phyloP scores from a whole-genome alignment of 164 flowering plant genomes.

The Liquidambar formosana region DNA sequence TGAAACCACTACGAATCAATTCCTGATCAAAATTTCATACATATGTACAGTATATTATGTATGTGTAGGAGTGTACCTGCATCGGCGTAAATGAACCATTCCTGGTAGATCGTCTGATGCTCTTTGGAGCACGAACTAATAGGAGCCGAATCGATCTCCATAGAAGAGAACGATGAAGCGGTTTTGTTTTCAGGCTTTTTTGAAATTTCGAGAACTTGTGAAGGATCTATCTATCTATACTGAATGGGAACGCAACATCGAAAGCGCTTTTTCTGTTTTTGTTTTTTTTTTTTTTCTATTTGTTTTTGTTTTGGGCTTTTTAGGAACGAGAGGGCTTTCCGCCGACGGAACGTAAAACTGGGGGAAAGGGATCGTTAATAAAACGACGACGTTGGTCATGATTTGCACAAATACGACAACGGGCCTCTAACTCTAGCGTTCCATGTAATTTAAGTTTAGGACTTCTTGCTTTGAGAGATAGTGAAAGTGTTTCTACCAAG shows the following conservation, averaged over 20 bases:
- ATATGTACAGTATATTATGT: not conserved
- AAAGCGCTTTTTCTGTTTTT: no score
- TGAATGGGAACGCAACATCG: no score
- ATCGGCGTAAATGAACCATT: conserved; percentile 85
- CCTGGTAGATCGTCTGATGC: conserved; percentile 76
- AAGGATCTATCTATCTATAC: not conserved
- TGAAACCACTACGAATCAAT: not conserved
- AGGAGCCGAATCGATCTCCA: conserved; percentile 69
- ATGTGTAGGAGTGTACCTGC: conserved; percentile 43
- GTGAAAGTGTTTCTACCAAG: no score
- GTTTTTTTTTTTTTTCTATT: no score
- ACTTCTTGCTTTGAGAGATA: no score
- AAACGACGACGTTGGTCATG: not conserved
- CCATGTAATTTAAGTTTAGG: no score
- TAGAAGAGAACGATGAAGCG: conserved; percentile 10
- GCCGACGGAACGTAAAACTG: no score
- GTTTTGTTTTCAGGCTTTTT: not conserved
- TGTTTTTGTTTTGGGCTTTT: no score
- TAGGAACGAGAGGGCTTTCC: no score
- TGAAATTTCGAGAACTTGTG: not conserved
- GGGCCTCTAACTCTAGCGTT: no score
- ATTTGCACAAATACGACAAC: not conserved
- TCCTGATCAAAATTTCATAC: not conserved
- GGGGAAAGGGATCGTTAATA: no score
- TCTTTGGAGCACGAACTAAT: conserved; percentile 76